Evolutionary conservation across 2,329 filamentous ascomycete genomes (phyloP).

Genomic region (Botryosphaeria dothidea): DNA sequence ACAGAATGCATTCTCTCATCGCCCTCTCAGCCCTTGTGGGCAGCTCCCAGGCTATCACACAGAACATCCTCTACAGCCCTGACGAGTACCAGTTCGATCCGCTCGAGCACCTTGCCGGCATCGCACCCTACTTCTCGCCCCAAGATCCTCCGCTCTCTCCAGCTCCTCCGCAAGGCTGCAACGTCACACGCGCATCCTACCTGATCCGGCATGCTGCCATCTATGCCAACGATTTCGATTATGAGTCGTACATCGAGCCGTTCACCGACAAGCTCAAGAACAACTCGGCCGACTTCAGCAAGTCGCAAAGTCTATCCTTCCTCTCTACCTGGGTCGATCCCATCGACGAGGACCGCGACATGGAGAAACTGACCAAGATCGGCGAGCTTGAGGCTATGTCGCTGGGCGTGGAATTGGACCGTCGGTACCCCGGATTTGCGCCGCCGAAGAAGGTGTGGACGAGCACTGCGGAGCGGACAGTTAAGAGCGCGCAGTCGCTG

Average conservation of each 20-base stretch:
- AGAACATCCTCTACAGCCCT: slow-evolving; percentile 19
- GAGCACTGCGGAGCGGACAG: slow-evolving; percentile 63
- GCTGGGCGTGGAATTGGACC: slow-evolving; percentile 59
- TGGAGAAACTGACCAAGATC: slow-evolving; percentile 61
- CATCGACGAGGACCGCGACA: slow-evolving; percentile 54
- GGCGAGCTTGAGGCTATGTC: slow-evolving; percentile 62
- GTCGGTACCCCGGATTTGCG: slow-evolving; percentile 58
- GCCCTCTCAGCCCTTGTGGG: background rate
- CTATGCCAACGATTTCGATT: slow-evolving; percentile 55
- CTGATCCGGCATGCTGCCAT: slow-evolving; percentile 54
- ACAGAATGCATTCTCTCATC: background rate
- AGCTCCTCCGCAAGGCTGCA: slow-evolving; percentile 51
- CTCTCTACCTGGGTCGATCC: slow-evolving; percentile 59
- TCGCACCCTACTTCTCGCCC: slow-evolving; percentile 53
- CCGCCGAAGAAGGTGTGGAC: slow-evolving; percentile 61
- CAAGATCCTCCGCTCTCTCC: slow-evolving; percentile 49
- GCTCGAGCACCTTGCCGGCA: slow-evolving; percentile 51
- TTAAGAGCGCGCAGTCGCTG: slow-evolving; percentile 59
- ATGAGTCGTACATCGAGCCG: slow-evolving; percentile 52
- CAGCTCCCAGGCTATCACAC: background rate
- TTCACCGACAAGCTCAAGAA: slow-evolving; percentile 59
- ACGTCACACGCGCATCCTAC: slow-evolving; percentile 51
- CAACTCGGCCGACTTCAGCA: slow-evolving; percentile 59
- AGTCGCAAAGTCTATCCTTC: slow-evolving; percentile 58
- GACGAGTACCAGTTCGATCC: slow-evolving; percentile 42